Conservation (phyloP, 768 basidiomycete species). For the Rhizopogon vulgaris region DNA sequence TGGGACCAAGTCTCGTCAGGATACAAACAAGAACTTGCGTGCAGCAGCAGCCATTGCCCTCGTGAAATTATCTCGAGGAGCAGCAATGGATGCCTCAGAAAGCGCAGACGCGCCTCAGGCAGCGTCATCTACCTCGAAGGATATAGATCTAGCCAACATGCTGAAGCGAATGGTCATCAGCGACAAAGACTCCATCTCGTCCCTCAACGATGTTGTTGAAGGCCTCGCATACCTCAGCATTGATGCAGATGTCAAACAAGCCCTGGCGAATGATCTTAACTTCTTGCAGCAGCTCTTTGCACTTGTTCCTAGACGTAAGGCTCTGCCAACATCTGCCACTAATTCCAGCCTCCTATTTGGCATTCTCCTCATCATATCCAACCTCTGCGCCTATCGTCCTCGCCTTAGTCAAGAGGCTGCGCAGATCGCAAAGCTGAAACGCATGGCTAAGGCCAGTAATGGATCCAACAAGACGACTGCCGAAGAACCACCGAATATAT, state of each 20-base stretch:
- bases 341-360: slow-evolving; percentile 69
- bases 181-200: slow-evolving; percentile 29
- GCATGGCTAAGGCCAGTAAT: slow-evolving; percentile 54
- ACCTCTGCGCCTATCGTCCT: slow-evolving; percentile 67
- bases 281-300: slow-evolving; percentile 57
- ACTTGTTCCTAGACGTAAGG: slow-evolving; percentile 48
- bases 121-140: slow-evolving; percentile 17
- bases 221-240: slow-evolving; percentile 79
- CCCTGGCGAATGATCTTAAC: slow-evolving; percentile 42
- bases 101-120: slow-evolving; percentile 9
- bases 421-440: slow-evolving; percentile 73
- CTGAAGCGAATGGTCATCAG: slow-evolving; percentile 54
- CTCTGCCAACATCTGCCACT: slow-evolving; percentile 18
- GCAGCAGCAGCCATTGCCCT: slow-evolving; percentile 69
- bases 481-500: slow-evolving; percentile 23
- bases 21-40: slow-evolving; percentile 39
- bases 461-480: slow-evolving; percentile 26
- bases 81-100: slow-evolving; percentile 33
- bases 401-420: slow-evolving; percentile 73
- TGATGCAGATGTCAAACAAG: slow-evolving; percentile 56
- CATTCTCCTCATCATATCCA: slow-evolving; percentile 65
- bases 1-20: slow-evolving; percentile 45
- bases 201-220: slow-evolving; percentile 66
- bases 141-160: slow-evolving; percentile 42
- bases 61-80: slow-evolving; percentile 68